Evolutionary conservation across 23 red algal genomes (phyloP).

Genomic region (Rhodosorus marinus): DNA sequence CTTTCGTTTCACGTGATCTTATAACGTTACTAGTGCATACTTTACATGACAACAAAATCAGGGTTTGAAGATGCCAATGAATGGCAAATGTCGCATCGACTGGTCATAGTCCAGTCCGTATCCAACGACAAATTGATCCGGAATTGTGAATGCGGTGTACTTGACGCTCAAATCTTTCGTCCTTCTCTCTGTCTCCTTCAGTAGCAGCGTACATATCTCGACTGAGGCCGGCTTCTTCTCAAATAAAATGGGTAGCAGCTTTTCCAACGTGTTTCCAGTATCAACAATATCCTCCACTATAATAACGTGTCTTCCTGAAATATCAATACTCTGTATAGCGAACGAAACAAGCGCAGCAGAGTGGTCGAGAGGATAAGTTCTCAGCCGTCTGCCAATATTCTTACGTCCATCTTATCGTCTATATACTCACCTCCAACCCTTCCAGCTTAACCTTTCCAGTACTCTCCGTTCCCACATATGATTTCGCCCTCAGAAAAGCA

Average conservation of each 20-base stretch:
- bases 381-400: no score
- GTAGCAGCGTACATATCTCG: slow-evolving; percentile 41
- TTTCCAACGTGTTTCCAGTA: slow-evolving; percentile 61
- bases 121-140: slow-evolving; percentile 87
- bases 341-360: no score
- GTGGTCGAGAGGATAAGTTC: no score
- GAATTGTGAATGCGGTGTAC: slow-evolving; percentile 67
- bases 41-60: slow-evolving; percentile 2
- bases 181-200: slow-evolving; percentile 48
- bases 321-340: no score
- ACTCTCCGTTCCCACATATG: slow-evolving; percentile 52
- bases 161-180: slow-evolving; percentile 24
- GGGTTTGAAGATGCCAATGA: slow-evolving; percentile 71
- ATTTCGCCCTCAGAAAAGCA: slow-evolving; percentile 57
- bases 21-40: no score
- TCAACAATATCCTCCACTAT: slow-evolving; percentile 99
- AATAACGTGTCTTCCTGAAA: slow-evolving; percentile 53
- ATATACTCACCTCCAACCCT: slow-evolving; percentile 54
- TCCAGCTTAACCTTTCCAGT: slow-evolving; percentile 39
- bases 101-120: slow-evolving; percentile 85
- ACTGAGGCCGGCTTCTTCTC: slow-evolving; percentile 26
- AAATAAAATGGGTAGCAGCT: slow-evolving; percentile 15
- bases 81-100: slow-evolving; percentile 69
- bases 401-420: no score
- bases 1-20: no score